Base-by-base conservation (phyloP, 2,329 filamentous ascomycete genomes). In the Talaromyces sp. region DNA sequence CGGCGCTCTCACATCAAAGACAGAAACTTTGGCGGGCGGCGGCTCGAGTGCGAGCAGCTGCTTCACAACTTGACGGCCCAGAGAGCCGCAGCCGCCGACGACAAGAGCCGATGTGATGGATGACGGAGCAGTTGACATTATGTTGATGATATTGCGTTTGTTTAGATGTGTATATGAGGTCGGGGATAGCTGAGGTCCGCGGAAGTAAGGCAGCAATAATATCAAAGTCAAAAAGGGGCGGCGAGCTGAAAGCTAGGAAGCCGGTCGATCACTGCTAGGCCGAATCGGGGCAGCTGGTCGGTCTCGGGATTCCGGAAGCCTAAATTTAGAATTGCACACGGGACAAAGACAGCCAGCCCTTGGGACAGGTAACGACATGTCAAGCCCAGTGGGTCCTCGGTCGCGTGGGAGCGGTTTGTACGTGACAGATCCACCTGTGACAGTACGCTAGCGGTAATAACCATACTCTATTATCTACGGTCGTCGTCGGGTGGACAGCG, bases 61-160 rank as follows among this genome's bases (percentile, higher is more conserved):
- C 19, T 52, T 52, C 11, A 57, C 55, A 8, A 50, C 38, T 43
- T 57, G 55, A 11, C 38, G 55, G 4, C 55, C 55, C 13, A 57
- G 55, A 49, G 38, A 57, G 32, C 55, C 55, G 19, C 38, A 50
- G 38, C 55, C 55, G 9, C 55, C 55, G 13, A 49, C 55, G 35
- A 57, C 55, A 27, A 57, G 55, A 27, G 49, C 49, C 24, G 49
- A 52, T n/a, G 49, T 52, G 14, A 52, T 52, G 7, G 49, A 29
- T 52, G 43, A 46, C 19, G 43, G 43, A 3, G n/a, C 19, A 3
- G 21, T 21, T 46, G 43, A 11, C n/a, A 46, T 46, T 19, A 35
- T 32, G 31, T 9, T 19, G 38, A 11, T 46, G 43, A 46, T 46
- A 46, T 46, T 19, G n/a, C 9, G 41, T 19, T 46, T 46, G n/a